Base-by-base conservation (phyloP, 495 filamentous ascomycete genomes). In the Apodospora peruviana region DNA sequence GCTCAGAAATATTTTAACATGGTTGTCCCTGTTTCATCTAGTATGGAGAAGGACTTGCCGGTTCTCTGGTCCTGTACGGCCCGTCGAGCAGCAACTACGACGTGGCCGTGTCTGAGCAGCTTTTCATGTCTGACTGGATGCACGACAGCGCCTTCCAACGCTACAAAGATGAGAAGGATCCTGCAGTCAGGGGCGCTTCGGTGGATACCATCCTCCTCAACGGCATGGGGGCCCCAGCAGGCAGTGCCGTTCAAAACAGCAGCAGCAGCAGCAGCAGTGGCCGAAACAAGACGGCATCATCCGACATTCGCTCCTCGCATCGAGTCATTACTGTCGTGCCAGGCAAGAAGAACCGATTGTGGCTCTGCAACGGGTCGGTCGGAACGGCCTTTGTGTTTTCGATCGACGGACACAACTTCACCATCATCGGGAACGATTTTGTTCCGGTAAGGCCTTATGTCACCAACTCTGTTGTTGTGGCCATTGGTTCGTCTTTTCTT, bases 401-500 rank as follows among this genome's bases (percentile, higher is more conserved):
- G 3, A 70, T 81, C 43, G 76, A 78, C 43, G 65, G 60, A 10
- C 77, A 81, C 50, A 64, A 56, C 3, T 29, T 80, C 46, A 72
- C 64, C 9, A 66, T 80, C 5, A 70, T 78, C 24, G 64, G 58
- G 11, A 67, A 45, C 32, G 74, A 79, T 50, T 68, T 69, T 32
- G 70, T 75, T 2, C 68, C 74, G 8, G 64, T 82, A 46, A 48
- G 58, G 27, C 75, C 77, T 2, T 77, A 73, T 32, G 22, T 19
- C 3, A 38, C 76, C 48, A 63, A 68, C 9, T 53, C 78, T 5
- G 48, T 85, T 16, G 60, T 67, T 17, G 68, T 87, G 36, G 76
- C 58, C 16, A 80, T 86, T 54, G 83, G 80, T 4, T 12, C 9
- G 40, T 16, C 21, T n/a, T n/a, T n/a, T n/a, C n/a, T n/a, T n/a